Evolutionary conservation across 768 basidiomycete species (phyloP).

Genomic region (Udeniomyces megalosporus): DNA sequence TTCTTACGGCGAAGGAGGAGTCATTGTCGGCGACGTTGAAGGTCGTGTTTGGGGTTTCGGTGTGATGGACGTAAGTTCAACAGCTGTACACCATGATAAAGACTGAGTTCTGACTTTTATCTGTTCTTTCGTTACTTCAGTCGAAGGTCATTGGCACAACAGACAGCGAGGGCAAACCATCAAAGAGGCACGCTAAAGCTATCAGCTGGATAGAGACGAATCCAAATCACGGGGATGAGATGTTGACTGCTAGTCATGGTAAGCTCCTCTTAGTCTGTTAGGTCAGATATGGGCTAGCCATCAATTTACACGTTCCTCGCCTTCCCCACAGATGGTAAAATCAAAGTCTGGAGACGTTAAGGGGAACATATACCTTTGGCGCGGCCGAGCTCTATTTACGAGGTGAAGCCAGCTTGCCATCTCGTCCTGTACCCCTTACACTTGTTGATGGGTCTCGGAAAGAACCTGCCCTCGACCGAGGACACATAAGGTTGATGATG

Average conservation of each 20-base stretch:
- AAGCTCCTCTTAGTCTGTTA: conserved; percentile 5
- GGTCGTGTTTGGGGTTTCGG: conserved; percentile 88
- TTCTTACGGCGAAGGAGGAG: conserved; percentile 60
- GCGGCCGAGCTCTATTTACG: neutral
- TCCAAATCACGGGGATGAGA: conserved; percentile 60
- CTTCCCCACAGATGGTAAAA: no score
- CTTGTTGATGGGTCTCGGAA: no score
- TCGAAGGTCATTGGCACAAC: neutral
- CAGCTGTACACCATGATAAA: neutral
- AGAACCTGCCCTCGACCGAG: no score
- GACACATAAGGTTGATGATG: no score
- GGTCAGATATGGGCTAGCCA: no score
- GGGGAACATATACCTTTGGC: neutral
- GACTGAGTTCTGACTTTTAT: conserved; percentile 4
- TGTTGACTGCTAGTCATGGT: conserved; percentile 67
- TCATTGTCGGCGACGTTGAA: conserved; percentile 78
- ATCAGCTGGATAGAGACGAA: conserved; percentile 88
- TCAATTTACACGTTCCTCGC: neutral
- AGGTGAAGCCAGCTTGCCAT: no score
- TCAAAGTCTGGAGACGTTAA: neutral
- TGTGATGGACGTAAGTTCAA: conserved; percentile 55
- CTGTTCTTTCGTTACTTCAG: neutral
- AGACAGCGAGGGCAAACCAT: conserved; percentile 38
- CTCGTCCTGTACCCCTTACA: no score
- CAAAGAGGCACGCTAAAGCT: conserved; percentile 61